Evolutionary conservation across 768 basidiomycete genomes (phyloP).

Genomic region (Panus rudis): DNA sequence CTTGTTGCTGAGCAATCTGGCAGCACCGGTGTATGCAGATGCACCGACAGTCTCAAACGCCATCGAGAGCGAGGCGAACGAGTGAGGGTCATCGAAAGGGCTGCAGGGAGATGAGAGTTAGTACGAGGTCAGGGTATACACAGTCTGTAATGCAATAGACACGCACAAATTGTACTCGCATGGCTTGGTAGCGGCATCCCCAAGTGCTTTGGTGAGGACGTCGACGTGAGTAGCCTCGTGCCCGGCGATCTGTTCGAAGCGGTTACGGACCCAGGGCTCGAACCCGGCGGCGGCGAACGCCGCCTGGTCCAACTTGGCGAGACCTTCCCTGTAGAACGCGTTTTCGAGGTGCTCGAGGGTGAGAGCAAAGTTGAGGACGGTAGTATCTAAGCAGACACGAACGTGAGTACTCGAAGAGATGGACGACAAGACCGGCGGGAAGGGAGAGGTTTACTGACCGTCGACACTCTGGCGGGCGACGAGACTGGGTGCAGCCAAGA

Average conservation of each 20-base stretch:
- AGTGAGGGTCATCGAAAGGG: slow-evolving; percentile 35
- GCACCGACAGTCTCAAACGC: slow-evolving; percentile 48
- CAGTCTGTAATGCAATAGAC: neutral
- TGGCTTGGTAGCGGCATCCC: slow-evolving; percentile 36
- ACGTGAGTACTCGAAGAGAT: neutral
- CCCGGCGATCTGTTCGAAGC: slow-evolving; percentile 43
- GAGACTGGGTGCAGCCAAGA: slow-evolving; percentile 12
- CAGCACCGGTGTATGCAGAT: slow-evolving; percentile 54
- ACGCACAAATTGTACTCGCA: slow-evolving; percentile 61
- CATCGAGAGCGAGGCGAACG: slow-evolving; percentile 39
- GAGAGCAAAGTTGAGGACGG: slow-evolving; percentile 40
- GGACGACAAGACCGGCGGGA: neutral
- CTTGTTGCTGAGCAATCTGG: slow-evolving; percentile 33
- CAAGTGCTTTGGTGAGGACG: slow-evolving; percentile 40
- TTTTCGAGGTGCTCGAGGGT: slow-evolving; percentile 41
- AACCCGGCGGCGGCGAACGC: slow-evolving; percentile 44
- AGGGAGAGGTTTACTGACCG: slow-evolving; percentile 5
- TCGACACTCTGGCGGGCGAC: slow-evolving; percentile 2
- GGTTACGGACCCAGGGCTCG: slow-evolving; percentile 39
- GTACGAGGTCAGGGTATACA: neutral
- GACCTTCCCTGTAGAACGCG: slow-evolving; percentile 36
- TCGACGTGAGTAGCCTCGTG: slow-evolving; percentile 54
- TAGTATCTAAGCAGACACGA: slow-evolving; percentile 10
- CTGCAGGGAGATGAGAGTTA: slow-evolving; percentile 17
- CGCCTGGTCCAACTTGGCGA: slow-evolving; percentile 37